A percentile compares a stretch with the other conserved stretches of the same genome.
These are phyloP conservation scores for Adansonia gregorii DNA, from an alignment of 441 rosid genomes.

Conservation along the genomic window DNA sequence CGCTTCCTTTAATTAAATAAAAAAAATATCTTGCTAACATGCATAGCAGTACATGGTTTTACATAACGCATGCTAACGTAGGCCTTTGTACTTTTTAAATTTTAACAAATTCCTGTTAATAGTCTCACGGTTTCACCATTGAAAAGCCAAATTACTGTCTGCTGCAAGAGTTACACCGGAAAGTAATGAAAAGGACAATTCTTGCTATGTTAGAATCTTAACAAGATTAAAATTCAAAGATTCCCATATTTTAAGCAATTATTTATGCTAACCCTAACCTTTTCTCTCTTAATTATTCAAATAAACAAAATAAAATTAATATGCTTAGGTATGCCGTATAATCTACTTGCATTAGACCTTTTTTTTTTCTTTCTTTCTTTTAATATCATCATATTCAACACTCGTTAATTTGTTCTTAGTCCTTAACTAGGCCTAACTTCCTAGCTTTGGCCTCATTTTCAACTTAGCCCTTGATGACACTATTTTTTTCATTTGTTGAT, in stretches of 20 bases:
- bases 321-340: conserved; percentile 4
- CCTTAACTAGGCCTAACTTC: not conserved
- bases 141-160: not conserved
- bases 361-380: not conserved
- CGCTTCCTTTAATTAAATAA: not conserved
- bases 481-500: not conserved
- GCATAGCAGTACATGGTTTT: not conserved
- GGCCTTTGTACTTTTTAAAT: not conserved
- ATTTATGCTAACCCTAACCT: conserved; percentile 23
- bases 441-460: not conserved
- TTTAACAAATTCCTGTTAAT: not conserved
- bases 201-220: conserved; percentile 32
- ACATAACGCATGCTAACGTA: too few relatives aligned
- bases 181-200: conserved; percentile 32
- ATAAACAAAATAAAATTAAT: not conserved
- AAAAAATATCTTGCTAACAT: not conserved
- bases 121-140: not conserved
- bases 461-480: not conserved
- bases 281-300: not conserved
- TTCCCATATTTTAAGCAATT: conserved; percentile 22
- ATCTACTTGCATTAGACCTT: conserved; percentile 13
- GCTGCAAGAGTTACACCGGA: not conserved
- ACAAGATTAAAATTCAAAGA: conserved; percentile 23
- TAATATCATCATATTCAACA: not conserved
- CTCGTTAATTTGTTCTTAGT: not conserved